Evolutionary conservation across 352 stramenopile genomes (phyloP), one percentile per base, ranked within the genome.

Genomic region (Achlya hypogyna): DNA sequence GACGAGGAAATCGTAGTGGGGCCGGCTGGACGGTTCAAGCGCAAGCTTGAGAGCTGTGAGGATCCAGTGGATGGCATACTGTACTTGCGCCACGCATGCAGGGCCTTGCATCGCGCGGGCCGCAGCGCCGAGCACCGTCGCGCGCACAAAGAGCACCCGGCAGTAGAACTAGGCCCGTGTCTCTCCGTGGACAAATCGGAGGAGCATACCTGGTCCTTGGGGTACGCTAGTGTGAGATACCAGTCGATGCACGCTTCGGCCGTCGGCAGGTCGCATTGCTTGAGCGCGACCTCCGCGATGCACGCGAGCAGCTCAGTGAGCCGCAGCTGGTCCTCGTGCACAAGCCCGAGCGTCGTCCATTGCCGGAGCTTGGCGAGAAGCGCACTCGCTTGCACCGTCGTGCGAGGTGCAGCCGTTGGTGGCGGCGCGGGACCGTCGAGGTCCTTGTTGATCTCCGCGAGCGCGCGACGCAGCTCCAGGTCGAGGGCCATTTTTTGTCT

Each of bases 101-200:
- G 0, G 78, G 73, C 1, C 86, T 78, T 3, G 74, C 81, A 29
- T 80, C 74, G 0, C 22, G 1, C 75, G 56, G 4, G 78, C 81
- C 23, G 75, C 74, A 9, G 83, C 62, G 1, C 82, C 79, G 10
- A 76, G 71, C 43, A 78, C 89, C 16, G 83, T 79, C 3, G 89
- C 88, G 1, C 81, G 86, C 6, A 90, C 79, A 31, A 97, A 89
- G 59, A 91, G 81, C 4, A 83, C 78, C 52, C 90, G 80, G 70
- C 87, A 96, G 69, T 89, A 92, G 72, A 97, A 96, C 85, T 91
- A 52, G 2, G n/a, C 14, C n/a, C n/a, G n/a, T n/a, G n/a, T n/a
- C n/a, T 52, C n/a, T 32, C 16, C 0, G 23, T 18, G 34, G 10
- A 40, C 22, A 12, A 34, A 54, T 65, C 9, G 18, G 27, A 29